Evolutionary conservation across 1,139 yeast genomes (phyloP).

Genomic region (Pichia sp.): DNA sequence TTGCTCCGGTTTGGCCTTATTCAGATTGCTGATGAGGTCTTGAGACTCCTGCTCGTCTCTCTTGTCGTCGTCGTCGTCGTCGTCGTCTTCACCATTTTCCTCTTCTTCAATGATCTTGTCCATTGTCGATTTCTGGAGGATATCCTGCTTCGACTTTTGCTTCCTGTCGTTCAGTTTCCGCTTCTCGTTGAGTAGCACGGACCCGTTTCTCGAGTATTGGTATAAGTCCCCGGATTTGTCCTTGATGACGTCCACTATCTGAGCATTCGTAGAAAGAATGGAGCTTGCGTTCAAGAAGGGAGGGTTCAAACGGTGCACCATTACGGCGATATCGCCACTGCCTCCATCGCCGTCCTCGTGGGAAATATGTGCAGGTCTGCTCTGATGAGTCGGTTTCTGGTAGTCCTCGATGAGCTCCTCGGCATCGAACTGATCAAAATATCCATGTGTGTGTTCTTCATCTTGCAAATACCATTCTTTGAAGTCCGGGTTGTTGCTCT

Average conservation of each 20-base stretch:
- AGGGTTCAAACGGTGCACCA: slow-evolving; percentile 47
- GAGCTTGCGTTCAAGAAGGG: slow-evolving; percentile 49
- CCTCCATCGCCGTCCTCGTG: slow-evolving; percentile 20
- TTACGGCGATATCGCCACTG: slow-evolving; percentile 23
- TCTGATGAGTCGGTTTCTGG: neutral
- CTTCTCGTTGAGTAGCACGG: slow-evolving; percentile 59
- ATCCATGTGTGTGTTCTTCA: neutral
- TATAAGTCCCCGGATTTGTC: slow-evolving; percentile 83
- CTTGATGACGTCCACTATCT: slow-evolving; percentile 54
- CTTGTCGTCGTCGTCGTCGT: neutral
- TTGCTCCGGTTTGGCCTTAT: neutral
- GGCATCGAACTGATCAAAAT: slow-evolving; percentile 31
- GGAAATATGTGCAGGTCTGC: neutral
- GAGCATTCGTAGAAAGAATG: slow-evolving; percentile 39
- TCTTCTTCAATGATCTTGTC: neutral
- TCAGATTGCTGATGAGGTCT: slow-evolving; percentile 17
- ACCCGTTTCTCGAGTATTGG: slow-evolving; percentile 64
- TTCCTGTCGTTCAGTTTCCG: slow-evolving; percentile 57
- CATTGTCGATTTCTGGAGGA: slow-evolving; percentile 14
- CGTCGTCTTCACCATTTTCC: neutral
- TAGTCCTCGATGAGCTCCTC: slow-evolving; percentile 18
- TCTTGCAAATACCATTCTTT: slow-evolving; percentile 5
- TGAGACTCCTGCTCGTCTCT: neutral
- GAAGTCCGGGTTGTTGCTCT: neutral
- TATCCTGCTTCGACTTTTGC: slow-evolving; percentile 52